phyloP scores from a whole-genome alignment of 306 rosid genomes.

The Hylodesmum podocarpum region DNA sequence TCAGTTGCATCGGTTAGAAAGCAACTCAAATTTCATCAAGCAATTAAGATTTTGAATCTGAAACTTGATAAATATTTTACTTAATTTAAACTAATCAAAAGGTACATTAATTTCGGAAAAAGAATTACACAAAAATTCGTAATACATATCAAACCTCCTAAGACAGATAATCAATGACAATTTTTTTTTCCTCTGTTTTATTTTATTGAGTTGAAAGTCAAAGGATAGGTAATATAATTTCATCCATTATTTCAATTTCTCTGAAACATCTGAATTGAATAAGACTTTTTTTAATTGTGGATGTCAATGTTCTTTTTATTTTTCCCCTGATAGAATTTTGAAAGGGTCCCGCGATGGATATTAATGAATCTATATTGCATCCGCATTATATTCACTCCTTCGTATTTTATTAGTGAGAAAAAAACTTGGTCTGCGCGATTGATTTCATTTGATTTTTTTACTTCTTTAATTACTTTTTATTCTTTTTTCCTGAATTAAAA shows the following conservation, averaged over 20 bases:
- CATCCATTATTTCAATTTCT: background rate
- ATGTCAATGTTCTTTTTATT: background rate
- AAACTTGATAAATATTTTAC: background rate
- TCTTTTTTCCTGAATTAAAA: background rate
- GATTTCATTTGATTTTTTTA: background rate
- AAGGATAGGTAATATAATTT: background rate
- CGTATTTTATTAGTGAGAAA: constrained; percentile 12
- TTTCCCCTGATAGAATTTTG: background rate
- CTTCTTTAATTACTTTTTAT: background rate
- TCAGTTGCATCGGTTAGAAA: background rate
- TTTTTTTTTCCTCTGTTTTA: background rate
- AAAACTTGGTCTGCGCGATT: constrained; percentile 4
- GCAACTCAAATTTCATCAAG: background rate
- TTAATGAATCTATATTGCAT: constrained; percentile 31
- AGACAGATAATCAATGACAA: background rate
- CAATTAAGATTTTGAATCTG: background rate
- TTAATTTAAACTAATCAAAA: background rate
- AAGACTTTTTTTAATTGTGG: background rate
- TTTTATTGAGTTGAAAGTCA: background rate
- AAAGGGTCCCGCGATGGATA: constrained; percentile 20
- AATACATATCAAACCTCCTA: background rate
- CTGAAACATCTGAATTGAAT: background rate
- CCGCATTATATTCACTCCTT: constrained; percentile 16
- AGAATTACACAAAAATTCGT: background rate
- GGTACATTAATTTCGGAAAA: background rate